Evolutionary conservation across 495 filamentous ascomycete genomes (phyloP), one percentile per base, ranked within the genome.

Genomic region (Tuber microsphaerosporum): DNA sequence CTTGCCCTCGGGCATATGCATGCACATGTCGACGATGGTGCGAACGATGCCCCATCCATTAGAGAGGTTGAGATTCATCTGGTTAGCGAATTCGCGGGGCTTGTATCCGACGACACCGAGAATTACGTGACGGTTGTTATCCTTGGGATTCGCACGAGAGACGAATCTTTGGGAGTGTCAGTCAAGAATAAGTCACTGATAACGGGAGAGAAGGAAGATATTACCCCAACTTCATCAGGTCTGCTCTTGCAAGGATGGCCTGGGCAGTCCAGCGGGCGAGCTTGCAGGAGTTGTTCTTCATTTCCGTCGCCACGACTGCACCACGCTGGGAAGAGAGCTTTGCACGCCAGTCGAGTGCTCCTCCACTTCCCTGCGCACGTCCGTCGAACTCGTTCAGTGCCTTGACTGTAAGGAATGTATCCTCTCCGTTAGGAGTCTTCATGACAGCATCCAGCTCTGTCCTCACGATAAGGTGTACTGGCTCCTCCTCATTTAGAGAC

Each of bases 211-310:
- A 69, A 46, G 34, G 71, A 37, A 17, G 73, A 43, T 85, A 88
- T 68, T 86, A 93, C 89, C 95, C 95, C 82, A 99, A 90, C 88
- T 98, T 99, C 93, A 99, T 97, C 75, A 91, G 87, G 84, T 98
- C 94, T 31, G 95, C 94, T 85, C 93, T 94, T 82, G 95, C 94
- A 65, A 99, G 89, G 82, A 98, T 97, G 79, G 90, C 91, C 87
- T 99, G 95, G 72, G 93, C 92, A 31, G 95, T 97, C 95, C 95
- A 99, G 81, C 95, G 87, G 46, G 95, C 96, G 73, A 99, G 89
- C 87, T 99, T 99, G 89, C 92, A 94, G 82, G 90, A 92, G 88
- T 99, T 99, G 89, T 99, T 99, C 91, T 99, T 99, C 95, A 99
- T 99, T 85, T 95, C 95, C n/a, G 95, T 99, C 31, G 95, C 95